These are phyloP conservation scores for Scorias spongiosa DNA, from an alignment of 2,329 filamentous ascomycete genomes.

Conservation along the genomic window DNA sequence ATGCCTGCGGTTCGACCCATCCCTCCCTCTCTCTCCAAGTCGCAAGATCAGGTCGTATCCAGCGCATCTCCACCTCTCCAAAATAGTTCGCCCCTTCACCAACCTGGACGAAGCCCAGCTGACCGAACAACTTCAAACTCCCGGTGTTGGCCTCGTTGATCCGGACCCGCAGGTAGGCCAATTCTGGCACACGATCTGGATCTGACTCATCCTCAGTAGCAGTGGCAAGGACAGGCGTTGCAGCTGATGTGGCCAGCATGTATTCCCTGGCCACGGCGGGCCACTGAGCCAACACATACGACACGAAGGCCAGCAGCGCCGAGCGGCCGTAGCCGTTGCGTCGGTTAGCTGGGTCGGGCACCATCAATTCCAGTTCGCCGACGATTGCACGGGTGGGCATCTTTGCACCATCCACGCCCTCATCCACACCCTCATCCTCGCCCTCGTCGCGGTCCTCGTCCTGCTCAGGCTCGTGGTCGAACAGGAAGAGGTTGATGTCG, in stretches of 20 bases:
- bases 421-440: slow-evolving; percentile 10
- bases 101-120: slow-evolving; percentile 40
- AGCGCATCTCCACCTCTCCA: slow-evolving; percentile 48
- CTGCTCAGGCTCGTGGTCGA: slow-evolving; percentile 32
- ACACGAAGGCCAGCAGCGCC: slow-evolving; percentile 51
- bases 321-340: slow-evolving; percentile 50
- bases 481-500: slow-evolving; percentile 55
- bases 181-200: slow-evolving; percentile 4
- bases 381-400: slow-evolving; percentile 20
- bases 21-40: slow-evolving; percentile 5
- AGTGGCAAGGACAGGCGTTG: background rate
- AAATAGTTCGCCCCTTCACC: slow-evolving; percentile 45
- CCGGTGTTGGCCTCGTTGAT: slow-evolving; percentile 41
- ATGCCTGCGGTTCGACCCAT: slow-evolving; percentile 5
- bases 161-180: slow-evolving; percentile 43
- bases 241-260: slow-evolving; percentile 2
- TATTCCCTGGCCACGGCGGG: slow-evolving; percentile 44
- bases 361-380: slow-evolving; percentile 79
- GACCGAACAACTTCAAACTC: slow-evolving; percentile 47
- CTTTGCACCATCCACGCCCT: slow-evolving; percentile 25
- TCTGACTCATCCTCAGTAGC: background rate
- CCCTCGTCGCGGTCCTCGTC: slow-evolving; percentile 27
- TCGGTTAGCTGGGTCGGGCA: slow-evolving; percentile 45
- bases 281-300: slow-evolving; percentile 46
- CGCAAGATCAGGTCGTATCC: slow-evolving; percentile 8